A percentile compares a stretch with the other conserved stretches of the same genome.
phyloP scores from a whole-genome alignment of 1,284 basidiomycete genomes.

The Leccinum fallax region DNA sequence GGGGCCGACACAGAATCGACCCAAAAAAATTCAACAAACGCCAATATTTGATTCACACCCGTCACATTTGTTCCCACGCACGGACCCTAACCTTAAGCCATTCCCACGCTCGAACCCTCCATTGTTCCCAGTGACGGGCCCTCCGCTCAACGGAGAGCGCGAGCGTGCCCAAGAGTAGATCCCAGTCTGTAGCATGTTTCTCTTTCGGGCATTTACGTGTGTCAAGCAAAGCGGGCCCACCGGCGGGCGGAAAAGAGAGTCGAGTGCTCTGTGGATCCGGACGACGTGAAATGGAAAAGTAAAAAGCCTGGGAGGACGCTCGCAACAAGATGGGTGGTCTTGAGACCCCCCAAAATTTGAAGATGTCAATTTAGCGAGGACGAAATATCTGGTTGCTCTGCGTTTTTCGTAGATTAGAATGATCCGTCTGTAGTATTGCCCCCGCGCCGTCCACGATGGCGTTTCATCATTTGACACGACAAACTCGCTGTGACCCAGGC shows the following conservation, averaged over 20 bases:
- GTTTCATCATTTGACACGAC: not conserved
- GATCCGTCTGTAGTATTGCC: not conserved
- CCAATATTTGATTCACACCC: conserved; percentile 43
- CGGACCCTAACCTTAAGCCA: conserved; percentile 42
- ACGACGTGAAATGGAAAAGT: conserved; percentile 1
- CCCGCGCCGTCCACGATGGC: not conserved
- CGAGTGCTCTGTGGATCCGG: not conserved
- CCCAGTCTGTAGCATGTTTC: not conserved
- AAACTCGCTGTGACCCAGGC: not conserved
- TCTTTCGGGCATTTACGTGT: not conserved
- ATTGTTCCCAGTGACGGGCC: conserved; percentile 21
- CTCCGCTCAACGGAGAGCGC: conserved; percentile 2
- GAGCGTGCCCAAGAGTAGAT: conserved; percentile 3
- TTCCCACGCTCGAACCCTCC: conserved; percentile 34
- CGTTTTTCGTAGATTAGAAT: conserved; percentile 1
- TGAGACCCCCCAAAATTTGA: conserved; percentile 27
- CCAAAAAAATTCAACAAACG: conserved; percentile 42
- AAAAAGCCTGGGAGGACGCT: conserved; percentile 4
- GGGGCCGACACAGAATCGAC: conserved; percentile 46
- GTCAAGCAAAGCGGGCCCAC: not conserved
- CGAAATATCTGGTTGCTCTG: conserved; percentile 14
- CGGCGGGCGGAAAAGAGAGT: not conserved
- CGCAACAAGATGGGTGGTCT: conserved; percentile 26
- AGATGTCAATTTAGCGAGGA: conserved; percentile 10
- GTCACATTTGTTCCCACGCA: conserved; percentile 43